These are phyloP conservation scores for Pelargonium hybrid DNA, from an alignment of 441 rosid species.

Conservation along the genomic window DNA sequence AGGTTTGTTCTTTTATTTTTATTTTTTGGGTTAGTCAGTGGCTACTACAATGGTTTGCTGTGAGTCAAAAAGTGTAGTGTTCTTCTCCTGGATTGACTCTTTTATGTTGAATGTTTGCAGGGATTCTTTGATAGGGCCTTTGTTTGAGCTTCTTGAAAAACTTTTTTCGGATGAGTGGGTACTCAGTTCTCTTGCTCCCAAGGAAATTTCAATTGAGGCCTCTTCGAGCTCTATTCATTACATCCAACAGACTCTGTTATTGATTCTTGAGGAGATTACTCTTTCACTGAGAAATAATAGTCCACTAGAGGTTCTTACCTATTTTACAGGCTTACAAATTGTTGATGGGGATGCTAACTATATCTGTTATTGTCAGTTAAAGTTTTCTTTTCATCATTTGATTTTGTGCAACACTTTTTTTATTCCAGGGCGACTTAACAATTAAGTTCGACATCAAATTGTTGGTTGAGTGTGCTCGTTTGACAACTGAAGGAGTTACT, in stretches of 20 bases:
- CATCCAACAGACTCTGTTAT: slow-evolving; percentile 57
- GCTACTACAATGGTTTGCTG: background rate
- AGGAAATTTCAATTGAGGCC: slow-evolving; percentile 29
- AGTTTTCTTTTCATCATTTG: slow-evolving; percentile 11
- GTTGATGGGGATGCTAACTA: background rate
- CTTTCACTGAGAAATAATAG: slow-evolving; percentile 28
- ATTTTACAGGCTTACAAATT: slow-evolving; percentile 12
- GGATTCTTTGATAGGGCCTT: slow-evolving; percentile 63
- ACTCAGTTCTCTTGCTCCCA: slow-evolving; percentile 19
- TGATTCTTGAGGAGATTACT: slow-evolving; percentile 64
- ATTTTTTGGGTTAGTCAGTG: background rate
- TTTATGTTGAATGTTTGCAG: slow-evolving; percentile 29
- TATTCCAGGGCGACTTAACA: slow-evolving; percentile 44
- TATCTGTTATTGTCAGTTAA: background rate
- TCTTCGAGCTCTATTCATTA: slow-evolving; percentile 29
- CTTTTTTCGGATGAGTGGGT: slow-evolving; percentile 46
- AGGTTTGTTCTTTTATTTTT: slow-evolving; percentile 39
- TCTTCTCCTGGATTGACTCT: slow-evolving; percentile 8
- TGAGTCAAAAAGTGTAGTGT: background rate
- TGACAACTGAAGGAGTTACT: slow-evolving; percentile 46
- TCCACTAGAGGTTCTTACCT: slow-evolving; percentile 43
- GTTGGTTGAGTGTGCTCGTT: slow-evolving; percentile 64
- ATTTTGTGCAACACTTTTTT: slow-evolving; percentile 15
- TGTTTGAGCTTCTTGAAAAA: slow-evolving; percentile 65
- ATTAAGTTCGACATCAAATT: slow-evolving; percentile 42